Conservation (phyloP, 306 rosid genomes). For the Heteromeles arbutifolia region DNA sequence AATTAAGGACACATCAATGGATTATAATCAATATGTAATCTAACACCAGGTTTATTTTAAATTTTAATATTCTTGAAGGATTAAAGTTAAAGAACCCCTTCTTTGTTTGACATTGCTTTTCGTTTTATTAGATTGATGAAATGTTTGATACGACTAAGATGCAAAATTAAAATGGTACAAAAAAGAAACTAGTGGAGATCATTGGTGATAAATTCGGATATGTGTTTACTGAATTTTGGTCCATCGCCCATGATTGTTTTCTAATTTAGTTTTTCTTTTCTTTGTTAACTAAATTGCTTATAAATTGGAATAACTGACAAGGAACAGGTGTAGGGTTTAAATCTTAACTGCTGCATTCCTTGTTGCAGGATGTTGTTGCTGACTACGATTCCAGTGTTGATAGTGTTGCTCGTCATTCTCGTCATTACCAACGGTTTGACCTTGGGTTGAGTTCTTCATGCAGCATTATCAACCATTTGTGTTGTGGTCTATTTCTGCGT, state of each 20-base stretch:
- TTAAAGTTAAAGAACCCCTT: no score
- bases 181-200: not conserved
- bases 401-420: slow-evolving; percentile 45
- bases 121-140: no score
- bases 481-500: slow-evolving; percentile 55
- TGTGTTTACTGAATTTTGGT: not conserved
- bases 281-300: no score
- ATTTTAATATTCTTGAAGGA: no score
- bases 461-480: slow-evolving; percentile 56
- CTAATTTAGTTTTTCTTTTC: no score
- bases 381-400: slow-evolving; percentile 59
- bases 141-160: no score
- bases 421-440: slow-evolving; percentile 33
- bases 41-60: no score
- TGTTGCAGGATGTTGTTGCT: slow-evolving; percentile 58
- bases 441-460: slow-evolving; percentile 41
- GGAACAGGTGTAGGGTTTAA: not conserved
- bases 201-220: not conserved
- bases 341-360: not conserved
- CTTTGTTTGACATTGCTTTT: no score
- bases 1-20: no score
- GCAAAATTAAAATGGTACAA: no score
- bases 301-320: not conserved
- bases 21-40: no score
- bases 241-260: not conserved